A percentile compares a stretch with the other conserved stretches of the same genome.
phyloP scores from a whole-genome alignment of 208 protist genomes.

The Novymonas esmeraldas region DNA sequence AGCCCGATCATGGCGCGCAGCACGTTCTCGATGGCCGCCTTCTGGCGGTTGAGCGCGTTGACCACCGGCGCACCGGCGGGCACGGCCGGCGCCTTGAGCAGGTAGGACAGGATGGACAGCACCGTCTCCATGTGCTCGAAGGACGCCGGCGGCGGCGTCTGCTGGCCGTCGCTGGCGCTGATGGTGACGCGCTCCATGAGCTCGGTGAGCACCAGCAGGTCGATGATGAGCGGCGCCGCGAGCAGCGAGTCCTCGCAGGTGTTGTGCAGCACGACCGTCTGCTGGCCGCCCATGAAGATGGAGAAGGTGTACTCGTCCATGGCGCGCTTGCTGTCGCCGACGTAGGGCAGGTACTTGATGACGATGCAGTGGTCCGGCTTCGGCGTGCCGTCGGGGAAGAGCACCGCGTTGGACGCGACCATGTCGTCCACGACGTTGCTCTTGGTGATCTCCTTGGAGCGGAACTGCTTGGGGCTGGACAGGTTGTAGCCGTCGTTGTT shows the following conservation, averaged over 20 bases:
- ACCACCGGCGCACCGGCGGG: slow-evolving; percentile 95
- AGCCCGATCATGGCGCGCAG: slow-evolving; percentile 96
- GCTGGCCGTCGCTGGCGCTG: slow-evolving; percentile 24
- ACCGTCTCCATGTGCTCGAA: slow-evolving; percentile 94
- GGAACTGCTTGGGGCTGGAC: slow-evolving; percentile 94
- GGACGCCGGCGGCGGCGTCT: slow-evolving; percentile 28
- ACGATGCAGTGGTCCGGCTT: slow-evolving; percentile 99
- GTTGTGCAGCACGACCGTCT: slow-evolving; percentile 97
- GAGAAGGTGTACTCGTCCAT: slow-evolving; percentile 99
- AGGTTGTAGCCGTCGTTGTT: slow-evolving; percentile 99
- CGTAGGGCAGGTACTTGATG: slow-evolving; percentile 99
- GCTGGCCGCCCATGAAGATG: slow-evolving; percentile 98
- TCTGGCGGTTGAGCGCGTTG: slow-evolving; percentile 98
- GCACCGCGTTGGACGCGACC: slow-evolving; percentile 96
- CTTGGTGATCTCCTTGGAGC: slow-evolving; percentile 99
- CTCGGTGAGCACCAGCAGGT: slow-evolving; percentile 97
- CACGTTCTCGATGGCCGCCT: slow-evolving; percentile 95
- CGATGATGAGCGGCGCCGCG: slow-evolving; percentile 98
- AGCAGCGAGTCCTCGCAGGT: slow-evolving; percentile 99
- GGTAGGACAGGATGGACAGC: slow-evolving; percentile 95
- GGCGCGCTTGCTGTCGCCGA: slow-evolving; percentile 98
- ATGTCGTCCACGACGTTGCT: slow-evolving; percentile 99
- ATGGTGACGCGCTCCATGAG: slow-evolving; percentile 93
- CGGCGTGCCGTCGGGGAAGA: slow-evolving; percentile 90
- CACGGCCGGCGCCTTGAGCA: slow-evolving; percentile 97